These are phyloP conservation scores for Lepidium didymum DNA, from an alignment of 345 rosid genomes.

Conservation along the genomic window DNA sequence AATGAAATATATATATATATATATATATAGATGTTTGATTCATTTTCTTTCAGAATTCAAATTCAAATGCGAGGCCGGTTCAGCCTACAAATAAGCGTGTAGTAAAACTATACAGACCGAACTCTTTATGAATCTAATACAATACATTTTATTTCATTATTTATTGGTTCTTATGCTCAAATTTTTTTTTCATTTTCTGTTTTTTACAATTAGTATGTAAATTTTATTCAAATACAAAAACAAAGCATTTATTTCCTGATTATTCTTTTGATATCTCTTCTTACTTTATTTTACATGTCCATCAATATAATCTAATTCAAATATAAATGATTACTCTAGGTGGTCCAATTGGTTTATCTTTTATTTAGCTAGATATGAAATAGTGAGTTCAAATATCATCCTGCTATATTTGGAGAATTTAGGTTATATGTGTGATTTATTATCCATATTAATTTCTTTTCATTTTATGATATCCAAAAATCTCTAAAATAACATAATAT, in stretches of 20 bases:
- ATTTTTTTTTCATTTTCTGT: background rate
- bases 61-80: slow-evolving; percentile 59
- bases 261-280: too few relatives aligned
- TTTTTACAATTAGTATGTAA: background rate
- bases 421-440: too few relatives aligned
- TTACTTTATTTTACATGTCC: background rate
- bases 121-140: background rate
- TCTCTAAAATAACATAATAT: too few relatives aligned
- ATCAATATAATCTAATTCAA: background rate
- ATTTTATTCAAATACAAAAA: background rate
- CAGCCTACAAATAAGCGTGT: slow-evolving; percentile 41
- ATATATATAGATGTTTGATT: too few relatives aligned
- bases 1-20: background rate
- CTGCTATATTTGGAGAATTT: too few relatives aligned
- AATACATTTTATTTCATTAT: background rate
- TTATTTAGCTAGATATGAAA: too few relatives aligned
- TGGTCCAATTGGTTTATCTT: too few relatives aligned
- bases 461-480: too few relatives aligned
- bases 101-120: slow-evolving; percentile 42
- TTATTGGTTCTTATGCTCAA: too few relatives aligned
- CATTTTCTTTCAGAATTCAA: background rate
- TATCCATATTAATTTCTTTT: too few relatives aligned
- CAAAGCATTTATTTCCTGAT: background rate
- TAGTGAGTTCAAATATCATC: too few relatives aligned
- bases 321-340: background rate